Evolutionary conservation across 1,139 yeast genomes (phyloP).

Genomic region (Magnusiomyces suaveolens): DNA sequence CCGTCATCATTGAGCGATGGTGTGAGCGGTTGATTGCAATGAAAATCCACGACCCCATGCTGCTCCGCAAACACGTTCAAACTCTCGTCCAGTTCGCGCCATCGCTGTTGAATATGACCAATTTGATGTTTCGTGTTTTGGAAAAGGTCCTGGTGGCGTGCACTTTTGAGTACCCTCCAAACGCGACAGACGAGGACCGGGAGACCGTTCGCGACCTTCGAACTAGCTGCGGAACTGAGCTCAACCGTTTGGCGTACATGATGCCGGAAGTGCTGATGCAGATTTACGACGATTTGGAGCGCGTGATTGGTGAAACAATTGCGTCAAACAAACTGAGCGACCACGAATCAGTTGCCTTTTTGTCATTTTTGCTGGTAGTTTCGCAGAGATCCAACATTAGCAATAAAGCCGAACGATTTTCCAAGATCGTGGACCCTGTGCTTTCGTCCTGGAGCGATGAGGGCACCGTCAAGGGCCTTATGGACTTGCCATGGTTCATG

Average conservation of each 20-base stretch:
- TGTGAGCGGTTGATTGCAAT: conserved; percentile 70
- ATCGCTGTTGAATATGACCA: conserved; percentile 60
- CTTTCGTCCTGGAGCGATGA: conserved; percentile 88
- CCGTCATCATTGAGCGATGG: conserved; percentile 59
- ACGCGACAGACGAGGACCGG: conserved; percentile 53
- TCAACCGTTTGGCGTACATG: conserved; percentile 82
- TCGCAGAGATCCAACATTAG: conserved; percentile 75
- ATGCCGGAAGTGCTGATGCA: conserved; percentile 85
- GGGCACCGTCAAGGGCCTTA: conserved; percentile 76
- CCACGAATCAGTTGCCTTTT: conserved; percentile 89
- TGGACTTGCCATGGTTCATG: conserved; percentile 95
- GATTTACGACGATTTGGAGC: conserved; percentile 72
- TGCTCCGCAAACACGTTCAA: conserved; percentile 79
- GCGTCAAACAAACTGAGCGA: conserved; percentile 65
- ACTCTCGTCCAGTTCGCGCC: conserved; percentile 97
- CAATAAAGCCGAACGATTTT: conserved; percentile 63
- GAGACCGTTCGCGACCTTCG: conserved; percentile 81
- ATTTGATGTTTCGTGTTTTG: conserved; percentile 65
- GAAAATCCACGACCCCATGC: conserved; percentile 67
- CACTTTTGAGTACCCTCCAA: conserved; percentile 68
- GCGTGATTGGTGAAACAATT: conserved; percentile 64
- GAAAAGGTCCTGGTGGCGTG: conserved; percentile 85
- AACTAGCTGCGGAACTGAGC: conserved; percentile 88
- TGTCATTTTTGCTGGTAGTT: conserved; percentile 81
- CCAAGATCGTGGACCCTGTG: conserved; percentile 87